phyloP scores from a whole-genome alignment of 1,284 basidiomycete species.

The Moesziomyces sp. region DNA sequence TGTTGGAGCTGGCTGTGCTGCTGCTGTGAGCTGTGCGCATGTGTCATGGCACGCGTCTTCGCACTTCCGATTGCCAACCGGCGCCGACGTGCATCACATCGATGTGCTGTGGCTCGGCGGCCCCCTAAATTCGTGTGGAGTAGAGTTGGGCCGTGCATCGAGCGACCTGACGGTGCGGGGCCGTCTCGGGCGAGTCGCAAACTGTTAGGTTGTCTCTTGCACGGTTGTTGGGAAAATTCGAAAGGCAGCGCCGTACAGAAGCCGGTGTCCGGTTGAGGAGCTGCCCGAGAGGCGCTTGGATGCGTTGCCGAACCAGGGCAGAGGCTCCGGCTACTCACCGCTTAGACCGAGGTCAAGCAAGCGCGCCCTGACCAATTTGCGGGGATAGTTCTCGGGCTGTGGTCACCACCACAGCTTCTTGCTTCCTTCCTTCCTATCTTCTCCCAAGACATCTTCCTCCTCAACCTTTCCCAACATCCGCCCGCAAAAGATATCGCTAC shows the following conservation, averaged over 20 bases:
- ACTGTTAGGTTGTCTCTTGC: not conserved
- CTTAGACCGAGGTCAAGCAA: conserved; percentile 4
- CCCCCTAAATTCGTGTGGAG: conserved; percentile 8
- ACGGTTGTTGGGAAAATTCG: too few relatives aligned
- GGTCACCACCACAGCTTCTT: not conserved
- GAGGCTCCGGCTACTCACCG: conserved; percentile 11
- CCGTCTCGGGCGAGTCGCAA: not conserved
- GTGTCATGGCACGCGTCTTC: not conserved
- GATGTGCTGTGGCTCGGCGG: not conserved
- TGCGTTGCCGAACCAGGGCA: not conserved
- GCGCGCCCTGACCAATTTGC: not conserved
- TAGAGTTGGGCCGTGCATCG: conserved; percentile 26
- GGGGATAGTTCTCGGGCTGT: conserved; percentile 1
- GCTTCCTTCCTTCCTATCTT: not conserved
- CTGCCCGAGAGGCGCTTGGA: not conserved
- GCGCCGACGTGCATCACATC: too few relatives aligned
- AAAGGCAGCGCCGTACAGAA: too few relatives aligned
- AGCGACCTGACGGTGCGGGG: not conserved
- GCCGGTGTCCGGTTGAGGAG: conserved; percentile 1
- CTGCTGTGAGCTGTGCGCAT: not conserved
- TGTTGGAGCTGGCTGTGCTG: not conserved
- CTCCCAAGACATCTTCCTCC: not conserved
- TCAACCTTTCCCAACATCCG: not conserved
- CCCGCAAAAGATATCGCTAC: not conserved
- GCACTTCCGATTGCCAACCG: too few relatives aligned